Base-by-base conservation (phyloP, 2,329 filamentous ascomycete genomes). In the Monilinia vaccinii-corymbosi region DNA sequence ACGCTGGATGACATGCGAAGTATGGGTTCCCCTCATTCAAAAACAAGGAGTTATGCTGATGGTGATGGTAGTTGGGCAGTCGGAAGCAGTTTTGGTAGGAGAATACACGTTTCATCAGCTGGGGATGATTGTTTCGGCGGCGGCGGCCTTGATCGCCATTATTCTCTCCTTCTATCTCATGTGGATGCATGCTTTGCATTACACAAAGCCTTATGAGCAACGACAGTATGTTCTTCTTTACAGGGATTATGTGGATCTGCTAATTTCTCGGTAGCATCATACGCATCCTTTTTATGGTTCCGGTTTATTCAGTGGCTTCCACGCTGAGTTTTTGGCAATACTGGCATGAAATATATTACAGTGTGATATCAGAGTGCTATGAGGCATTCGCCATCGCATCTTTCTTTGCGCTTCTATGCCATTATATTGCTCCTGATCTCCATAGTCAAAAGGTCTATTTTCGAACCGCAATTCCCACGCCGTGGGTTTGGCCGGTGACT, bases 371-470 rank as follows among this genome's bases (percentile, higher is more conserved):
- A 68, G 88, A 94, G 72, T 93, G 89, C 74, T 95, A 95, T 73
- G 91, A 95, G 75, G 89, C 91, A 13, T 93, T 95, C 69, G 89
- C 89, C 60, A 92, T 95, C 65, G 86, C 88, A 34, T 89, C 88
- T 64, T 96, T 95, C 78, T 95, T 95, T 74, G 84, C 87, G 10
- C 78, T 95, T 50, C 76, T 95, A 69, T 94, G 89, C 72, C 82
- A 90, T 70, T 94, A 94, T 73, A 80, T 91, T 63, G 88, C 87
- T 6, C 87, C 88, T 9, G 84, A 86, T 66, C 75, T 95, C 25
- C 89, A 92, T 72, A 80, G 84, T 31, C 91, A 95, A 72, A 95
- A 95, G 72, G 80, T 86, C 47, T 94, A 87, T 73, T 95, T 96
- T 71, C 80, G 89, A 46, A 76, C 80, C 42, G 78, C 92, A 67